Evolutionary conservation across 2,329 filamentous ascomycete genomes (phyloP).

Genomic region (Alternaria brassicicola): DNA sequence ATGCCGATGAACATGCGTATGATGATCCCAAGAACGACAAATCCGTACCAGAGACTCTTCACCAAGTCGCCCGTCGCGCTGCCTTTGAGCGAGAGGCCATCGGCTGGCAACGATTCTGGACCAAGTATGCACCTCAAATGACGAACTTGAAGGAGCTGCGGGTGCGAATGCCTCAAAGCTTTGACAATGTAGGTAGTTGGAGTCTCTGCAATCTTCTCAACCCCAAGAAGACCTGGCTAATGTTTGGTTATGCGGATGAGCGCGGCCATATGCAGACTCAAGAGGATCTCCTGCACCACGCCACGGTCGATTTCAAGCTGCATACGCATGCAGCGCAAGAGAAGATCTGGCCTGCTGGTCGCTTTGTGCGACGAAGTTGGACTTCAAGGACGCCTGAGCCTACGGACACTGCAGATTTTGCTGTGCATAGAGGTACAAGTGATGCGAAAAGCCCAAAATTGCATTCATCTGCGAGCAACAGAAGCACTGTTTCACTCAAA

Average conservation of each 20-base stretch:
- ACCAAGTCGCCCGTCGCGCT: conserved; percentile 22
- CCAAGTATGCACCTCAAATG: conserved; percentile 21
- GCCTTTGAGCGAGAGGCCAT: conserved; percentile 30
- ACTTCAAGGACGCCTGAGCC: neutral
- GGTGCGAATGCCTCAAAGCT: conserved; percentile 31
- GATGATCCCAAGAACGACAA: conserved; percentile 8
- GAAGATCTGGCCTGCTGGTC: conserved; percentile 17
- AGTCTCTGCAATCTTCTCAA: conserved; percentile 25
- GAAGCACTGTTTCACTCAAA: neutral
- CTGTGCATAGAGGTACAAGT: neutral
- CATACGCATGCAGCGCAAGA: conserved; percentile 10
- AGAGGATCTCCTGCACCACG: conserved; percentile 13
- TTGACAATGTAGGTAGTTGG: conserved; percentile 26
- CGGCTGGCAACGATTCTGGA: conserved; percentile 38
- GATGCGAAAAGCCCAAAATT: neutral
- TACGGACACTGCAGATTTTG: neutral
- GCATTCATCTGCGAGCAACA: neutral
- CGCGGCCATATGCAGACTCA: conserved; percentile 24
- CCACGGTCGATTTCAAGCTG: neutral
- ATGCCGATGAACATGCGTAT: conserved; percentile 1
- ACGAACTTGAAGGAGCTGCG: conserved; percentile 20
- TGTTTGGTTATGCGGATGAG: conserved; percentile 26
- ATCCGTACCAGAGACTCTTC: conserved; percentile 1
- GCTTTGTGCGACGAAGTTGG: conserved; percentile 24
- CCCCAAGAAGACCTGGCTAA: conserved; percentile 22